Conservation (phyloP, 148 eudicot genomes). For the Vaccinium myrtillus region DNA sequence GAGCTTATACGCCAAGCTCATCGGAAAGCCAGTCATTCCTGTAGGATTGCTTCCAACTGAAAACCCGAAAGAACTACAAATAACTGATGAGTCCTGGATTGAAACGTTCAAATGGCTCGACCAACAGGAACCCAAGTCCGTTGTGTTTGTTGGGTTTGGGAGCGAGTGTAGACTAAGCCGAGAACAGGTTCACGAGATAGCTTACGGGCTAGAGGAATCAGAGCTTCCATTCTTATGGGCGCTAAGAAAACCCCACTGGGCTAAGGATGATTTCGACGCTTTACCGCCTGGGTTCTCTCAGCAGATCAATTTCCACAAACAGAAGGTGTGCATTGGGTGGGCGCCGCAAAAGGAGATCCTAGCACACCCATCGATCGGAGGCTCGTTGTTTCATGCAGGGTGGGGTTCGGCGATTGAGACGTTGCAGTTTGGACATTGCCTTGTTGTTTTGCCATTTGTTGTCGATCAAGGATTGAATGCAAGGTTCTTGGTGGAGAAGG, state of each 20-base stretch:
- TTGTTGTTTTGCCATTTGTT: constrained; percentile 24
- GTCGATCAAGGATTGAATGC: constrained; percentile 33
- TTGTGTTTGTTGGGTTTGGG: constrained; percentile 33
- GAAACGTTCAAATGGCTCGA: constrained; percentile 27
- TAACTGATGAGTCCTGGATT: constrained; percentile 13
- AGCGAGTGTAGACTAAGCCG: constrained; percentile 19
- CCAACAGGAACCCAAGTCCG: constrained; percentile 14
- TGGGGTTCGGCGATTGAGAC: constrained; percentile 31
- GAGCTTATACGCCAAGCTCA: not conserved
- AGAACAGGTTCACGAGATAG: constrained; percentile 24
- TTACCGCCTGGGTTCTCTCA: constrained; percentile 16
- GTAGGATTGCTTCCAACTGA: constrained; percentile 23
- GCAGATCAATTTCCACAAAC: not conserved
- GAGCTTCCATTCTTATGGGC: constrained; percentile 27
- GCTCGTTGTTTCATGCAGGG: constrained; percentile 31
- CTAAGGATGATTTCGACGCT: constrained; percentile 8
- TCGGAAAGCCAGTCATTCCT: constrained; percentile 13
- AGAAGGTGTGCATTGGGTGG: constrained; percentile 27
- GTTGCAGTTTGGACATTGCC: constrained; percentile 23
- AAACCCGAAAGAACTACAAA: not conserved
- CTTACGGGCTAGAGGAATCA: constrained; percentile 21
- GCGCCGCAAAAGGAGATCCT: constrained; percentile 31
- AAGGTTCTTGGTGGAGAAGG: constrained; percentile 32
- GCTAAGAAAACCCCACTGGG: constrained; percentile 16
- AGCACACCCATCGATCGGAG: constrained; percentile 28